A percentile compares a stretch with the other conserved stretches of the same genome.
Evolutionary conservation across 768 basidiomycete species (phyloP).

Genomic region (Floccularia luteovirens): DNA sequence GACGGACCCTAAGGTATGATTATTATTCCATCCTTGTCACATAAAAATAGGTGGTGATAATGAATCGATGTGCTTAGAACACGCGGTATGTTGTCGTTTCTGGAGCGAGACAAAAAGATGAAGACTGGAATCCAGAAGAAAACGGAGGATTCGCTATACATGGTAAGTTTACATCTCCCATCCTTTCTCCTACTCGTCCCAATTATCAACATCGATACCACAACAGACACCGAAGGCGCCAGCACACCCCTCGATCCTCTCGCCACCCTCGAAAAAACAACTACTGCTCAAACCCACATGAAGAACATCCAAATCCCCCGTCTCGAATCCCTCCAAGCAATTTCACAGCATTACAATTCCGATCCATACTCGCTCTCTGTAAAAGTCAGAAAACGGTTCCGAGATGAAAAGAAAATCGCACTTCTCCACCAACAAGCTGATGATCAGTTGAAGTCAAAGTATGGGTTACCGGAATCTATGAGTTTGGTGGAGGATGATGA

Average conservation of each 20-base stretch:
- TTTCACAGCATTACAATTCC: conserved; percentile 70
- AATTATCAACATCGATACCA: conserved; percentile 6
- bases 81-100: conserved; percentile 89
- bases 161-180: conserved; percentile 36
- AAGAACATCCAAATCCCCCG: conserved; percentile 75
- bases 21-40: background rate
- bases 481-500: conserved; percentile 59
- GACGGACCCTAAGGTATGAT: conserved; percentile 88
- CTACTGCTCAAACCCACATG: conserved; percentile 63
- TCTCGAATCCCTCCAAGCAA: conserved; percentile 68
- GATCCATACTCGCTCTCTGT: conserved; percentile 84
- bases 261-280: conserved; percentile 83
- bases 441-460: conserved; percentile 62
- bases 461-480: conserved; percentile 69
- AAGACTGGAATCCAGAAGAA: conserved; percentile 96
- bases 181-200: background rate
- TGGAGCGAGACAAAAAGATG: conserved; percentile 91
- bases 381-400: conserved; percentile 73
- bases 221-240: conserved; percentile 62
- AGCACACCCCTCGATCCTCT: conserved; percentile 73
- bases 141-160: conserved; percentile 90
- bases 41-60: background rate
- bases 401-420: conserved; percentile 80
- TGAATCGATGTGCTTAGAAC: conserved; percentile 49
- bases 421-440: conserved; percentile 62